A percentile compares a stretch with the other conserved stretches of the same genome.
phyloP scores from a whole-genome alignment of 1,139 yeast genomes.

The Saccharomycopsis hybrid region DNA sequence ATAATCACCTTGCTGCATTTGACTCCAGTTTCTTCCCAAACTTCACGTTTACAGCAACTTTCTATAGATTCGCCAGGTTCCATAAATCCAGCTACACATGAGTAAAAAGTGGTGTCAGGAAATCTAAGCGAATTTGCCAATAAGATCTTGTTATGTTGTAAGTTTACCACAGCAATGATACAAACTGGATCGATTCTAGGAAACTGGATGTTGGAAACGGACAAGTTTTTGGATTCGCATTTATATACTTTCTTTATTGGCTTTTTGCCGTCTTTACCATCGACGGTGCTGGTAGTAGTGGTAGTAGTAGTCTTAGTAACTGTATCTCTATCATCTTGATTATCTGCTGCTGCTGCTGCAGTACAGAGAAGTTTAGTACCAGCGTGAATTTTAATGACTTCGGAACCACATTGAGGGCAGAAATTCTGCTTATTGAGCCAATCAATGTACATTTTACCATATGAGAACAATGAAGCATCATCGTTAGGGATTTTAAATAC shows the following conservation, averaged over 20 bases:
- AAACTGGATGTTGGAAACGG: slow-evolving; percentile 55
- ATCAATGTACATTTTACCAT: slow-evolving; percentile 78
- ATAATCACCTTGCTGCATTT: slow-evolving; percentile 51
- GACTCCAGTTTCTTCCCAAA: slow-evolving; percentile 95
- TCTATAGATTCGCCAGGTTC: slow-evolving; percentile 94
- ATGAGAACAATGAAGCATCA: slow-evolving; percentile 67
- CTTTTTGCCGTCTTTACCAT: neutral
- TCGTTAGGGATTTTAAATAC: slow-evolving; percentile 33
- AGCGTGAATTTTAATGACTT: slow-evolving; percentile 65
- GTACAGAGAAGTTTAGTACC: slow-evolving; percentile 76
- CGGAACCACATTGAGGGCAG: slow-evolving; percentile 86
- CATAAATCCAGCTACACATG: slow-evolving; percentile 91
- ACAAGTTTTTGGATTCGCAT: slow-evolving; percentile 51
- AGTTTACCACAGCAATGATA: slow-evolving; percentile 70
- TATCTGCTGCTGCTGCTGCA: slow-evolving; percentile 27
- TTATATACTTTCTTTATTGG: slow-evolving; percentile 11
- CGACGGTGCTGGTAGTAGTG: neutral
- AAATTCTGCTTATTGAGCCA: slow-evolving; percentile 72
- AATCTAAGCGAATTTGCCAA: slow-evolving; percentile 64
- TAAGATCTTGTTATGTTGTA: slow-evolving; percentile 54
- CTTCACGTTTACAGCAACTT: slow-evolving; percentile 80
- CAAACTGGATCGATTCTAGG: slow-evolving; percentile 90
- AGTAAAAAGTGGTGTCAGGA: slow-evolving; percentile 52
- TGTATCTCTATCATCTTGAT: neutral
- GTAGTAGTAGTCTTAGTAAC: neutral